A percentile compares a stretch with the other conserved stretches of the same genome.
Conservation (phyloP, 2,329 filamentous ascomycete genomes). For the Magnaporthiopsis rhizophila region DNA sequence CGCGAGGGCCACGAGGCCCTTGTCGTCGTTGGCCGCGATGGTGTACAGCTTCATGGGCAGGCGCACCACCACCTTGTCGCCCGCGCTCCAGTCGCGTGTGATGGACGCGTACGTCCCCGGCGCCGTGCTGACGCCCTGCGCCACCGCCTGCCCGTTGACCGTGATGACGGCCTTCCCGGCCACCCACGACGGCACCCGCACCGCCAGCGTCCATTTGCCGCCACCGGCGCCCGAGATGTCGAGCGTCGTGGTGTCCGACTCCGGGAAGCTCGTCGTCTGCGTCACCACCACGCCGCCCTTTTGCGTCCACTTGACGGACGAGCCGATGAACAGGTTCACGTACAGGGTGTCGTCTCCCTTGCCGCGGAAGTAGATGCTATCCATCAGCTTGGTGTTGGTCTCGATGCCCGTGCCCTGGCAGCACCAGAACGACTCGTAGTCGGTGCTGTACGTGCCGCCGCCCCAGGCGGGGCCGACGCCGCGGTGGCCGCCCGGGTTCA, state of each 20-base stretch:
- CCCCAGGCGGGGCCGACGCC: conserved; percentile 36
- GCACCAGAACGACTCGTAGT: conserved; percentile 46
- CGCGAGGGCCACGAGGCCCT: conserved; percentile 32
- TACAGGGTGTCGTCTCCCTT: conserved; percentile 32
- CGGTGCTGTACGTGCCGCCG: conserved; percentile 45
- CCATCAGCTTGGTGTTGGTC: conserved; percentile 45
- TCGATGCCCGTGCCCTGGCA: conserved; percentile 44
- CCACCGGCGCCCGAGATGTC: conserved; percentile 24
- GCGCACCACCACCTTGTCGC: conserved; percentile 33
- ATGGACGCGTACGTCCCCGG: conserved; percentile 34
- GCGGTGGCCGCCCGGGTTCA: conserved; percentile 36
- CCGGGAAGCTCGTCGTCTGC: conserved; percentile 35
- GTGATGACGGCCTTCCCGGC: conserved; percentile 26
- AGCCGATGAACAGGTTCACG: conserved; percentile 42
- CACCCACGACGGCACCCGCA: conserved; percentile 41
- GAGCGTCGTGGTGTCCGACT: conserved; percentile 30
- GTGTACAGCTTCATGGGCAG: conserved; percentile 36
- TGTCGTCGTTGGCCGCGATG: conserved; percentile 38
- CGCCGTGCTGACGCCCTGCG: conserved; percentile 15
- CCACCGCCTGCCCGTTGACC: conserved; percentile 31
- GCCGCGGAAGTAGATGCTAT: conserved; percentile 39
- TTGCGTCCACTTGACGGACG: conserved; percentile 34
- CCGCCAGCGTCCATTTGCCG: conserved; percentile 25
- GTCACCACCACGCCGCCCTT: conserved; percentile 27
- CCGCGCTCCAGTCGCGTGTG: conserved; percentile 31